Conservation (phyloP, 1,284 basidiomycete species). For the Heliocybe sulcata region DNA sequence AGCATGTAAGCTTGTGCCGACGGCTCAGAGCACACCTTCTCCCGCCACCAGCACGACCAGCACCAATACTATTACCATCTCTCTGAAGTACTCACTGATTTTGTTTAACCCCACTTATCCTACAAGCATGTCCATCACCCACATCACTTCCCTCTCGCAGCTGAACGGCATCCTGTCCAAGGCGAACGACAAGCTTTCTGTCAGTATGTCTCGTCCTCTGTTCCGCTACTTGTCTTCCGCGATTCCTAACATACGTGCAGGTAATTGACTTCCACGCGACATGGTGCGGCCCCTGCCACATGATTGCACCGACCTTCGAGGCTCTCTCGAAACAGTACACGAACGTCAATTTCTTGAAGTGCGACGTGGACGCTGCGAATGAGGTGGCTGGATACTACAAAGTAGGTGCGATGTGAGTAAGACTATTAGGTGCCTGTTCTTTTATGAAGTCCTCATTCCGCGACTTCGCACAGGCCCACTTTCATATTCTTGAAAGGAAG, state of each 20-base stretch:
- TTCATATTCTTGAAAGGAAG: constrained; percentile 70
- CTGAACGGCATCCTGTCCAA: constrained; percentile 53
- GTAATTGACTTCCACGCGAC: constrained; percentile 81
- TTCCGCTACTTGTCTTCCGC: background rate
- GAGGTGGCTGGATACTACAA: constrained; percentile 58
- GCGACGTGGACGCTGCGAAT: constrained; percentile 64
- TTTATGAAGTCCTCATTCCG: no score
- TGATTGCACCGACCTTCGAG: constrained; percentile 69
- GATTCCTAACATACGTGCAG: constrained; percentile 25
- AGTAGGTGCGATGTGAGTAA: constrained; percentile 63
- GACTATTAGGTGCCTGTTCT: no score
- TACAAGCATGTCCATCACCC: constrained; percentile 46
- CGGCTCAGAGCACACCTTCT: background rate
- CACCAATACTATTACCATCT: no score
- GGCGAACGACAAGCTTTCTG: constrained; percentile 59
- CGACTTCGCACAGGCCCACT: constrained; percentile 72
- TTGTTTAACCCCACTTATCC: background rate
- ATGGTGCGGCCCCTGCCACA: constrained; percentile 80
- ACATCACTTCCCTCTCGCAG: constrained; percentile 53
- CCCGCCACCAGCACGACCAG: background rate
- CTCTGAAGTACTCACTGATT: no score
- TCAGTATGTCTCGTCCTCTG: constrained; percentile 21
- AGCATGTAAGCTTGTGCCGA: no score
- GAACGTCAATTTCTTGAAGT: constrained; percentile 72
- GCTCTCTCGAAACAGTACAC: constrained; percentile 56